Percentiles rank a stretch among this genome's conserved stretches.
Evolutionary conservation across 176 grass and related monocot species (phyloP).

Genomic region (Zoysia japonica): DNA sequence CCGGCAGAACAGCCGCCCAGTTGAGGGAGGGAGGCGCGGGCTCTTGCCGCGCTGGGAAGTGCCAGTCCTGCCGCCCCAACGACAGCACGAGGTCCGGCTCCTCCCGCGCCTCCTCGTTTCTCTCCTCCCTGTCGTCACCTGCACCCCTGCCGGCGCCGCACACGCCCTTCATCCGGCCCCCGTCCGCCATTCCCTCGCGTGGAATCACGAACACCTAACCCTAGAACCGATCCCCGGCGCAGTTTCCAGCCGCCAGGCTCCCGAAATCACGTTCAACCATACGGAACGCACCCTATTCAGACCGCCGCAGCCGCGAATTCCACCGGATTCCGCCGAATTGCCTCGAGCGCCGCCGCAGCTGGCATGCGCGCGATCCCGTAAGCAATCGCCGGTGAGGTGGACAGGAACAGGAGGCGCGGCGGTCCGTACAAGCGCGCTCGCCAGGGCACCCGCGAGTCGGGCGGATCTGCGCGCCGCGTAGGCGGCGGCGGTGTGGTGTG

Average conservation of each 20-base stretch:
- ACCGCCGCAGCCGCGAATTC: constrained; percentile 6
- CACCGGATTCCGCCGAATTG: constrained; percentile 36
- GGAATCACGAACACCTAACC: constrained; percentile 36
- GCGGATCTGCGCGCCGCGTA: constrained; percentile 46
- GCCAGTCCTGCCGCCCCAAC: constrained; percentile 50
- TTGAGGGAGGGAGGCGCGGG: not conserved
- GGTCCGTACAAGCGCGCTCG: constrained; percentile 29
- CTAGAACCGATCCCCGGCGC: constrained; percentile 30
- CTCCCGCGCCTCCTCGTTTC: constrained; percentile 34
- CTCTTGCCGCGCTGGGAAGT: constrained; percentile 3
- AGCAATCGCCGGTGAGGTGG: not conserved
- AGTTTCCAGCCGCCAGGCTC: constrained; percentile 4
- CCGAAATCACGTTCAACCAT: not conserved
- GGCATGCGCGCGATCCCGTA: constrained; percentile 15
- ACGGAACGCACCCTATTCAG: constrained; percentile 1
- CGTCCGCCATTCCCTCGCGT: constrained; percentile 59
- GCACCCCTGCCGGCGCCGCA: constrained; percentile 37
- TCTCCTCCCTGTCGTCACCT: constrained; percentile 37
- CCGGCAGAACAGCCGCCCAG: constrained; percentile 23
- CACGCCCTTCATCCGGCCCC: constrained; percentile 65
- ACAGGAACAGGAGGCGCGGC: not conserved
- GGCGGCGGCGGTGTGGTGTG: constrained; percentile 12
- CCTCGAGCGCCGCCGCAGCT: not conserved
- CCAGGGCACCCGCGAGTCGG: not conserved
- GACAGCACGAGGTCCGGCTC: constrained; percentile 55